These are phyloP conservation scores for Iris macrosiphon DNA, from an alignment of 106 monocot species.

Conservation along the genomic window DNA sequence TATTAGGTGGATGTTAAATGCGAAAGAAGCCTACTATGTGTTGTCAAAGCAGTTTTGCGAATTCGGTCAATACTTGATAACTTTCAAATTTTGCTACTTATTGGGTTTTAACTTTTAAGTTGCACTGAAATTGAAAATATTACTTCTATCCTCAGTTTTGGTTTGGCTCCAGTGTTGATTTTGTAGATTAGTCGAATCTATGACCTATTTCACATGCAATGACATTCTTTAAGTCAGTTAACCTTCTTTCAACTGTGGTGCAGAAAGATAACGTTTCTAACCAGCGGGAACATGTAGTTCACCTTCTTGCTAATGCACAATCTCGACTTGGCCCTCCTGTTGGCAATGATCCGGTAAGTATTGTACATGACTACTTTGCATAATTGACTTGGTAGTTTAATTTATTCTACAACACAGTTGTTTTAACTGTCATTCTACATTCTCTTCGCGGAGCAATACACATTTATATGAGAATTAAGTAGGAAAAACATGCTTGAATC, in stretches of 20 bases:
- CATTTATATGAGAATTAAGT: no score
- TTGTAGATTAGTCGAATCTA: background rate
- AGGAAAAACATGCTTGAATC: no score
- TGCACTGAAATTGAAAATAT: background rate
- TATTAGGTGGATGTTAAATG: background rate
- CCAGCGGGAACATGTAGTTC: conserved; percentile 89
- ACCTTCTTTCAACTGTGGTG: conserved; percentile 2
- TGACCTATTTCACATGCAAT: background rate
- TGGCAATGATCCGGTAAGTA: conserved; percentile 71
- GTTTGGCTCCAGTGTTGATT: background rate
- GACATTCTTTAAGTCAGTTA: background rate
- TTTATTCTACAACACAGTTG: no score
- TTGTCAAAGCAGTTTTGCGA: background rate
- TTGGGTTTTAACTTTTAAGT: no score
- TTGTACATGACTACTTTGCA: background rate
- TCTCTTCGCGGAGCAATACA: no score
- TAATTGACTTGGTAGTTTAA: no score
- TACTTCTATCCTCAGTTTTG: background rate
- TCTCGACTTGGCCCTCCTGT: conserved; percentile 56
- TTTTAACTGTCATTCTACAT: no score
- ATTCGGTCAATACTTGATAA: no score
- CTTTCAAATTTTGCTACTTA: no score
- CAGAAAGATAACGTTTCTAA: conserved; percentile 90
- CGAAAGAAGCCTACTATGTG: background rate
- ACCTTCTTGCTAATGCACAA: conserved; percentile 93